Base-by-base conservation (phyloP, 306 rosid species). In the Glycine tomentella region DNA sequence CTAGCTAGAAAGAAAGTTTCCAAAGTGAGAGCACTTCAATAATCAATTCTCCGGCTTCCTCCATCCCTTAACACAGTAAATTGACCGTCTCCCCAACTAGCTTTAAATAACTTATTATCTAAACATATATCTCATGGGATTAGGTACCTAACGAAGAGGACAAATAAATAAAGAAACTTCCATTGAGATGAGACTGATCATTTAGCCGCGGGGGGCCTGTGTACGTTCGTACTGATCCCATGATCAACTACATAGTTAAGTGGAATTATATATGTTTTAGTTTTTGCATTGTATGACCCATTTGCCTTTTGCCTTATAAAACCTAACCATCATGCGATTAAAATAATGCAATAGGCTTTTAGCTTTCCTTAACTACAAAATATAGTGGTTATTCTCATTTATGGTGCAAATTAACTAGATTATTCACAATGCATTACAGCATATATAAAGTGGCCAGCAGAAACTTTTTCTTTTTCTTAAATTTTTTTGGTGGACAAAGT, bases 211-310 rank as follows among this genome's bases (percentile, higher is more conserved):
- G 66, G 31, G 31, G 31, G 73, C 46, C 36, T 75, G 45, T 52
- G 85, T 57, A 72, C 80, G 59, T 84, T 84, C 55, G 83, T 81
- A 81, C 80, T 77, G 52, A 56, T 85, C 76, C 55, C 50, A 75
- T 58, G 55, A 66, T 20, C 66, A 78, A 78, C n/a, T 16, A 16
- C 62, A 71, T 45, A 59, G 61, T 83, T 71, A 14, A 63, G 59
- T 76, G 76, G 44, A 74, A 74, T 57, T 57, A 40, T 42, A 34
- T 16, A 3, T 56, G 25, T 75, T 61, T 64, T 72, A 38, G 44
- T 64, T 69, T 84, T 6, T 61, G 11, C 56, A 44, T 69, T 75
- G 33, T 77, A 36, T 2, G 83, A 55, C 62, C 83, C 81, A 51
- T 82, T 82, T 25, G 31, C 31, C 31, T 25, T 25, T 25, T 25